Conservation (phyloP, 164 flowering plant genomes). For the Stephania yunnanensis region DNA sequence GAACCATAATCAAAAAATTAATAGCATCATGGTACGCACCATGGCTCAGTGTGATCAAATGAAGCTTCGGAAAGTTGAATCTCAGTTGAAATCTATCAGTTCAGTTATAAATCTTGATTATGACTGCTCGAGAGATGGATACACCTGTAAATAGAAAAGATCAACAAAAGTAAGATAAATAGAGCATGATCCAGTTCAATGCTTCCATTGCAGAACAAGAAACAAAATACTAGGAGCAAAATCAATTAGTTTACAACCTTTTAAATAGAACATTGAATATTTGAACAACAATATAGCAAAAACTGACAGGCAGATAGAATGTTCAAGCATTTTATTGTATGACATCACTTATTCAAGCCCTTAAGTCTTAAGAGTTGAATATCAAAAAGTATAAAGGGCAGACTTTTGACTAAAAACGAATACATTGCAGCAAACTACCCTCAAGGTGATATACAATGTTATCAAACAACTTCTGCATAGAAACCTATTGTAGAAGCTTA, state of each 20-base stretch:
- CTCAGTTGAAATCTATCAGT: neutral
- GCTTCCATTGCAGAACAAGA: neutral
- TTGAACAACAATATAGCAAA: no score
- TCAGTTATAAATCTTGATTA: neutral
- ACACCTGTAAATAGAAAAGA: neutral
- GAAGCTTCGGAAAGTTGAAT: neutral
- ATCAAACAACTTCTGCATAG: neutral
- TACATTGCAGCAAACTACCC: no score
- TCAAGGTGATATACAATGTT: neutral
- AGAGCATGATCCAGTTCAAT: neutral
- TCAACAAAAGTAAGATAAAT: neutral
- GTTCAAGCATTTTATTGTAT: no score
- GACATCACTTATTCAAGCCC: no score
- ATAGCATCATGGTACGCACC: neutral
- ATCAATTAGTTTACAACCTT: no score
- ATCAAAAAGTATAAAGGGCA: no score
- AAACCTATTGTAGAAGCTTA: neutral
- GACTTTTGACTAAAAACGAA: no score
- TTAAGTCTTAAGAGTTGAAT: no score
- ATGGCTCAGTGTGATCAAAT: conserved; percentile 5
- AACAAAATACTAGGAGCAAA: neutral
- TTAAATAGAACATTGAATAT: no score
- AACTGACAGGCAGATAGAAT: no score
- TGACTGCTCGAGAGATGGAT: neutral
- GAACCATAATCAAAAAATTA: neutral